Base-by-base conservation (phyloP, 306 rosid genomes). In the Biancaea sappan region DNA sequence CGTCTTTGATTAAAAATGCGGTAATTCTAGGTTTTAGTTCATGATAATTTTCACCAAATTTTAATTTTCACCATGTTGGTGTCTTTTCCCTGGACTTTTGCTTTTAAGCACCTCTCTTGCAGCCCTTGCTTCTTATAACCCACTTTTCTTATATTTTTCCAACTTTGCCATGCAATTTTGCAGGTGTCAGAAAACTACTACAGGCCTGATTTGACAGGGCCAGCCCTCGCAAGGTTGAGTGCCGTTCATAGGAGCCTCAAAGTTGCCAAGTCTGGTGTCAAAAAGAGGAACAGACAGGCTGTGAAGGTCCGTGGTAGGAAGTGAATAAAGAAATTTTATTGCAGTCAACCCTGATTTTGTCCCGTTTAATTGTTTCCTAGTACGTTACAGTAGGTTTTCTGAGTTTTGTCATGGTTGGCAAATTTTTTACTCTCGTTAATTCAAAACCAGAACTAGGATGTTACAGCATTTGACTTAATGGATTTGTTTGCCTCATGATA, bases 221-320 rank as follows among this genome's bases (percentile, higher is more conserved):
- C 95, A 1, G 93, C 96, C 38, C 88, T 92, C n/a, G 92, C 99
- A 54, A 87, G 99, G 89, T 75, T 94, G 88, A 92, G 97, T 56
- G 96, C 80, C 26, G 90, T 94, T 29, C 79, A 86, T 70, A 85
- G 85, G 81, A 94, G 99, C 88, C 96, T 94, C 32, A 94, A 72
- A 81, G 92, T 94, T 59, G 83, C 93, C 2, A 94, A 94, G 85
- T 94, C 99, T 31, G 99, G 99, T 59, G 93, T 69, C 22, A 91
- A 91, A 93, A 94, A 94, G 91, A 94, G 91, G 83, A 91, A 89
- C 84, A 89, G 97, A 67, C 97, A 89, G 72, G 88, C 83, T 8
- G 74, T 78, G 71, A 89, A 40, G 80, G 57, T 69, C 38, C 43
- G 3, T 70, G 86, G 84, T 32, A 79, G 71, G 72, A 80, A 76